Base-by-base conservation (phyloP, 2,329 filamentous ascomycete genomes). In the Penicillium sp. region DNA sequence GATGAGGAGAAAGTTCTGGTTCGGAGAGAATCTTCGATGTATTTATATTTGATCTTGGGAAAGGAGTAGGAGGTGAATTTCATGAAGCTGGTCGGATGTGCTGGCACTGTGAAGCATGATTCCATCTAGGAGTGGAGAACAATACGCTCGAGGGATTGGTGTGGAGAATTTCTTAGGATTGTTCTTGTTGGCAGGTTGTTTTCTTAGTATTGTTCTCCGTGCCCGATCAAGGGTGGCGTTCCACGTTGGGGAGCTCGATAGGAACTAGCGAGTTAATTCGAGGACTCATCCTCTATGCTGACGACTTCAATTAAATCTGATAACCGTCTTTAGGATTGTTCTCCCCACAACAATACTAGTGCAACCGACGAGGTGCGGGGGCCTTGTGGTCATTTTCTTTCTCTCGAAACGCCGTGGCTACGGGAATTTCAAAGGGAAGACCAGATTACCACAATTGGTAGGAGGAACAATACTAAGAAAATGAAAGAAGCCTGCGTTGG, bases 281-380 rank as follows among this genome's bases (percentile, higher is more conserved):
- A 19, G 10, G 7, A 37, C n/a, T 19, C 35, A 39, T 11, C 8
- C 1, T 10, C 16, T 16, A 39, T 39, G 19, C 19, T 23, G 19
- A 1, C n/a, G 21, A 23, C 11, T 25, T 42, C 9, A 50, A 42
- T 27, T 14, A 9, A 27, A 14, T 23, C 1, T 14, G 9, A 4
- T 25, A 11, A 7, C 23, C n/a, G 23, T 43, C 31, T 23, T 60
- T 49, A 49, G n/a, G 35, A 61, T 61, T 61, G 58, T 58, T 49
- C 42, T 54, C 25, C 23, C 19, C 9, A 26, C 27, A 53, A 50
- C 57, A 57, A 57, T 53, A n/a, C 27, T 19, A 13, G 3, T 19
- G 10, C n/a, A 43, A 21, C 6, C 14, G n/a, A 26, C 33, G 25
- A 50, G 39, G 48, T 13, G 11, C 27, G n/a, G 14, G 19, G 33